Percentiles rank a stretch among this genome's conserved stretches.
Conservation (phyloP, 2,329 filamentous ascomycete genomes). For the Trichoderma sp. region DNA sequence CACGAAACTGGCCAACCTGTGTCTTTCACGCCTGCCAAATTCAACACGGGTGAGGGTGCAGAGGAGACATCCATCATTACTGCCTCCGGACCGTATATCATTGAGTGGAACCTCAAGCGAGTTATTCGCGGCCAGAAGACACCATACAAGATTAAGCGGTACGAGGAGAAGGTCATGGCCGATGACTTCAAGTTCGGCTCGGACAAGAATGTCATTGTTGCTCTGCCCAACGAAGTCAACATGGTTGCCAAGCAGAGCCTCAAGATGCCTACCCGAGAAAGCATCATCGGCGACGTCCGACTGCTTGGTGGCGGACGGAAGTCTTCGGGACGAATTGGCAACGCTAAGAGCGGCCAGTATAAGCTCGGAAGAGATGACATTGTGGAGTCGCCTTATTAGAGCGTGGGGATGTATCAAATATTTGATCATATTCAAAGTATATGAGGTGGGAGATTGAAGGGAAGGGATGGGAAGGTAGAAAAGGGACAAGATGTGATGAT, state of each 20-base stretch:
- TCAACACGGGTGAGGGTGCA: slow-evolving; percentile 81
- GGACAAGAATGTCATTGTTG: slow-evolving; percentile 97
- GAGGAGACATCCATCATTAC: slow-evolving; percentile 94
- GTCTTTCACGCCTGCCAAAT: slow-evolving; percentile 85
- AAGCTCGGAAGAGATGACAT: slow-evolving; percentile 79
- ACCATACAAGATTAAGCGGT: slow-evolving; percentile 94
- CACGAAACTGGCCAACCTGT: slow-evolving; percentile 88
- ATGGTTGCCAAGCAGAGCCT: slow-evolving; percentile 89
- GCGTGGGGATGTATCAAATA: background rate
- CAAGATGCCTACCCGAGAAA: slow-evolving; percentile 86
- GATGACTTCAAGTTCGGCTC: slow-evolving; percentile 98
- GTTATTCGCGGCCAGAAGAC: slow-evolving; percentile 76
- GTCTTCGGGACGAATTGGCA: slow-evolving; percentile 51
- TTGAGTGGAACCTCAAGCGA: slow-evolving; percentile 95
- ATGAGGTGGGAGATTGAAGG: background rate
- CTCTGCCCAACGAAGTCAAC: slow-evolving; percentile 93
- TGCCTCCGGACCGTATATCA: slow-evolving; percentile 91
- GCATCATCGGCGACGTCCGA: slow-evolving; percentile 66
- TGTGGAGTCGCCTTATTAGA: slow-evolving; percentile 66
- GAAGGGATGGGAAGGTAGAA: background rate
- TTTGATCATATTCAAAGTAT: background rate
- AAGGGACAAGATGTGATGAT: background rate
- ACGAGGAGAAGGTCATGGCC: slow-evolving; percentile 91
- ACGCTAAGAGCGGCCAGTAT: slow-evolving; percentile 57
- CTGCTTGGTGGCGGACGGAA: slow-evolving; percentile 48